These are phyloP conservation scores for Termitomyces eurrhizus DNA, from an alignment of 768 basidiomycete genomes.

Conservation along the genomic window DNA sequence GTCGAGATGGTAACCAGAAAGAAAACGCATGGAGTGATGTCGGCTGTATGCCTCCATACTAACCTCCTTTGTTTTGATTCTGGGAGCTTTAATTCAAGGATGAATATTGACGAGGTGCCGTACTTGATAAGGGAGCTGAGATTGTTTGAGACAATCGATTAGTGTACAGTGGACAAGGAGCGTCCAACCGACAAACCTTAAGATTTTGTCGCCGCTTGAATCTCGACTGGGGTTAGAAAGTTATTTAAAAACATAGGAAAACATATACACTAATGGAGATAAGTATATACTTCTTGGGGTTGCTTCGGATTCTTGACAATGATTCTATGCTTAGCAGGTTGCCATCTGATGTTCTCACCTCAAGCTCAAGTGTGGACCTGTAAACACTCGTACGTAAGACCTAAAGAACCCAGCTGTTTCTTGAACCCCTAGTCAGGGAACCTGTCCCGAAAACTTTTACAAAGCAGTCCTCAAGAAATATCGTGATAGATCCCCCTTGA, in stretches of 20 bases:
- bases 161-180: neutral
- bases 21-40: neutral
- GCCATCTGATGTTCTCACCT: neutral
- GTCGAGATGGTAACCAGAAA: no score
- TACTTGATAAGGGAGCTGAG: neutral
- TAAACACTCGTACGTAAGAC: neutral
- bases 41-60: neutral
- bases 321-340: neutral
- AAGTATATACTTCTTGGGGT: neutral
- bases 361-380: neutral
- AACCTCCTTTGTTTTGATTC: neutral
- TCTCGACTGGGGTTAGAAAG: neutral
- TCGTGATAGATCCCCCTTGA: conserved; percentile 17
- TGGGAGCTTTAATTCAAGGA: neutral
- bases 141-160: neutral
- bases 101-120: neutral
- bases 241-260: neutral
- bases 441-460: conserved; percentile 3
- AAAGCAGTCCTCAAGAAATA: conserved; percentile 11
- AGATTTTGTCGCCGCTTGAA: neutral
- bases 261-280: neutral
- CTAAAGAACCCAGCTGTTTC: conserved; percentile 3
- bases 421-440: conserved; percentile 7
- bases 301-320: neutral
- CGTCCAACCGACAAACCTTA: neutral